A percentile compares a stretch with the other conserved stretches of the same genome.
Evolutionary conservation across 805 yeast genomes (phyloP).

Genomic region (Candida michaelii): DNA sequence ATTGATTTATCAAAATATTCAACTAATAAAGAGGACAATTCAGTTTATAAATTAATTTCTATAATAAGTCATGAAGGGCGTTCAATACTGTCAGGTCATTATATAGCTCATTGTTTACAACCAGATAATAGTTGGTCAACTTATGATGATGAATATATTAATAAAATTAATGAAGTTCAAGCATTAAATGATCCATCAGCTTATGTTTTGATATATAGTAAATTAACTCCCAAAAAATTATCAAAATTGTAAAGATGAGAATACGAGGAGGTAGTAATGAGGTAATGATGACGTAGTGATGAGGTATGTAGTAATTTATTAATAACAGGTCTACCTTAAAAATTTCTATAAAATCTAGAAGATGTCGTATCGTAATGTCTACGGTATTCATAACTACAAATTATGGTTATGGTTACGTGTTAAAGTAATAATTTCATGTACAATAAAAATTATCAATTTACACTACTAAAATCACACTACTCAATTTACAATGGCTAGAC

Average conservation of each 20-base stretch:
- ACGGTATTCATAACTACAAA: too few relatives aligned
- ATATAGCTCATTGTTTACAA: slow-evolving; percentile 85
- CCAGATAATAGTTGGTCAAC: slow-evolving; percentile 92
- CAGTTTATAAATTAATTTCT: slow-evolving; percentile 64
- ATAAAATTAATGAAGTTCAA: slow-evolving; percentile 65
- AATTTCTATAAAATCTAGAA: too few relatives aligned
- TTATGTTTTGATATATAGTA: slow-evolving; percentile 82
- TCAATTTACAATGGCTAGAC: too few relatives aligned
- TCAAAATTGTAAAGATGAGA: slow-evolving; percentile 1
- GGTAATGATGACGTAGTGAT: too few relatives aligned
- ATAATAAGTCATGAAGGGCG: slow-evolving; percentile 95
- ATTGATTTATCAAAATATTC: slow-evolving; percentile 68
- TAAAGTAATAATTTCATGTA: too few relatives aligned
- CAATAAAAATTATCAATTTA: too few relatives aligned
- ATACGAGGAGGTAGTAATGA: background rate
- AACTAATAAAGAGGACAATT: slow-evolving; percentile 33
- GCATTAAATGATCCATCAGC: slow-evolving; percentile 87
- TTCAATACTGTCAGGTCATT: slow-evolving; percentile 89
- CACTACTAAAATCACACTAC: too few relatives aligned
- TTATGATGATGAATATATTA: slow-evolving; percentile 90
- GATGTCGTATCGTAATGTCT: too few relatives aligned
- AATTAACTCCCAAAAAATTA: slow-evolving; percentile 54
- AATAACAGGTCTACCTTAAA: too few relatives aligned
- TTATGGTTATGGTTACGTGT: too few relatives aligned
- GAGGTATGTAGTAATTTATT: too few relatives aligned